Percentiles rank a stretch among this genome's conserved stretches.
These are phyloP conservation scores for Dicorynia guianensis DNA, from an alignment of 306 rosid species.

Conservation along the genomic window DNA sequence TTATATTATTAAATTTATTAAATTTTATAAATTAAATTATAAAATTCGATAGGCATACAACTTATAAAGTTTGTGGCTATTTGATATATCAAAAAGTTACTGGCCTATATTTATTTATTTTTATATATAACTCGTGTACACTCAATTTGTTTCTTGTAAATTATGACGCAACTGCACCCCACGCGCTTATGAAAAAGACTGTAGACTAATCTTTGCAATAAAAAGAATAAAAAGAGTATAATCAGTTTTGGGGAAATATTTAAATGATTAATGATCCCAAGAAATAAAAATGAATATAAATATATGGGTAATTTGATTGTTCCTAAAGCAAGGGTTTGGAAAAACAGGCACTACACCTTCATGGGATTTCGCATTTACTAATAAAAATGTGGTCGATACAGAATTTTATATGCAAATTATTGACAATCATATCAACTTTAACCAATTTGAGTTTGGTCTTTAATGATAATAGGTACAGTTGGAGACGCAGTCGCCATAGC, in stretches of 20 bases:
- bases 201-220: constrained; percentile 19
- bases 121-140: too few species aligned
- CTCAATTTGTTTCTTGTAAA: too few species aligned
- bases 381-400: constrained; percentile 19
- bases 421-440: constrained; percentile 46
- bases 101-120: too few species aligned
- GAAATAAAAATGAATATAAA: constrained; percentile 45
- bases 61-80: too few species aligned
- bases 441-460: constrained; percentile 37
- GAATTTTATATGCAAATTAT: constrained; percentile 43
- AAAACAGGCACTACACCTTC: constrained; percentile 66
- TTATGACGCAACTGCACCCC: background rate
- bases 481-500: constrained; percentile 71
- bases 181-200: constrained; percentile 56
- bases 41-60: too few species aligned
- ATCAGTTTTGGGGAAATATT: constrained; percentile 46
- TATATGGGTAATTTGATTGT: constrained; percentile 68
- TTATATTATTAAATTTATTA: too few species aligned
- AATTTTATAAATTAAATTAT: too few species aligned
- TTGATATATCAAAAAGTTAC: too few species aligned
- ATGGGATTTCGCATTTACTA: constrained; percentile 67
- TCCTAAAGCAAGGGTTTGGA: constrained; percentile 65
- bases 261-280: constrained; percentile 71
- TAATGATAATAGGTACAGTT: constrained; percentile 50
- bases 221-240: constrained; percentile 27